A percentile compares a stretch with the other conserved stretches of the same genome.
Conservation (phyloP, 139 green algal species). For the Penium margaritaceum region DNA sequence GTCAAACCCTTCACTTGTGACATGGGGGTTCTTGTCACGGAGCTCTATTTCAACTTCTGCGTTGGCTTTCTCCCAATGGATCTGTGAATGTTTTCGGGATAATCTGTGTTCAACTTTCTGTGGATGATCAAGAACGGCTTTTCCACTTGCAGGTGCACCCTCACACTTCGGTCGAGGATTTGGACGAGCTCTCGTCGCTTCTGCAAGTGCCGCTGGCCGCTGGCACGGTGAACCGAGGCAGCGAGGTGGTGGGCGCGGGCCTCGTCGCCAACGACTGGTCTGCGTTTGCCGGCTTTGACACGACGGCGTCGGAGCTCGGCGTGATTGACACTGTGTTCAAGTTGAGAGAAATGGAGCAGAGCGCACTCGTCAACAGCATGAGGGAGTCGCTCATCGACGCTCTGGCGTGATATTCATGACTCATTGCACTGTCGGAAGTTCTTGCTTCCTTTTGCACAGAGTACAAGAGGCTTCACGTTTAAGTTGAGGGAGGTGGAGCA, state of each 20-base stretch:
- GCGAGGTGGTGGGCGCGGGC: slow-evolving; percentile 82
- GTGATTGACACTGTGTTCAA: slow-evolving; percentile 94
- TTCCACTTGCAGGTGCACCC: slow-evolving; percentile 63
- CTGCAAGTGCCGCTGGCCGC: slow-evolving; percentile 89
- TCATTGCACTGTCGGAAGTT: too few relatives aligned
- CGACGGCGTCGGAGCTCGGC: slow-evolving; percentile 86
- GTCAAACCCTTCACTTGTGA: too few relatives aligned
- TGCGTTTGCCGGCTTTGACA: slow-evolving; percentile 91
- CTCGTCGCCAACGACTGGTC: slow-evolving; percentile 94
- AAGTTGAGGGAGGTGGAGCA: too few relatives aligned
- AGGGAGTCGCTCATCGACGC: slow-evolving; percentile 78
- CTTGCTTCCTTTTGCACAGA: too few relatives aligned
- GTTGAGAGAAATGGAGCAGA: slow-evolving; percentile 72
- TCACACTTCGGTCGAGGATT: slow-evolving; percentile 89
- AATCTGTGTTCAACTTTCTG: not conserved
- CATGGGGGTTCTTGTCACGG: too few relatives aligned
- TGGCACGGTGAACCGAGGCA: slow-evolving; percentile 91
- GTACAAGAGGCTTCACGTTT: too few relatives aligned
- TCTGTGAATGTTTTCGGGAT: not conserved
- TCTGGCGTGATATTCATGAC: slow-evolving; percentile 23
- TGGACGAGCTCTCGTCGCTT: slow-evolving; percentile 93
- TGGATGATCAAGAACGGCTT: not conserved
- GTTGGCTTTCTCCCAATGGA: not conserved
- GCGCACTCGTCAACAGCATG: slow-evolving; percentile 82
- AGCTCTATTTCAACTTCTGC: not conserved